phyloP scores from a whole-genome alignment of 768 basidiomycete genomes.

The Suillus alpinus region DNA sequence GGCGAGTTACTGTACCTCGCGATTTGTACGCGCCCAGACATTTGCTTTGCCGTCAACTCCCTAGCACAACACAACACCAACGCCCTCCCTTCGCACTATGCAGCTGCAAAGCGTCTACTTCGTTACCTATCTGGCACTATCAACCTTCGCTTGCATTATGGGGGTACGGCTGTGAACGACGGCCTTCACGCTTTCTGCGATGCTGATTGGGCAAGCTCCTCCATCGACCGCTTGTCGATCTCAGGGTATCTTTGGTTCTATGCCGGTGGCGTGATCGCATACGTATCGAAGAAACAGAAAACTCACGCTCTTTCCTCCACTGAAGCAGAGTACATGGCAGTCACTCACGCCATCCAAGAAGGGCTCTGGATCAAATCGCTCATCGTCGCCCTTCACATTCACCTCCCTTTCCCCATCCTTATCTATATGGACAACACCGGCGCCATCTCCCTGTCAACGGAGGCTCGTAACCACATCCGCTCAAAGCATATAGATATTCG shows the following conservation, averaged over 20 bases:
- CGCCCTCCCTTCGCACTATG: too few relatives aligned
- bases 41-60: too few relatives aligned
- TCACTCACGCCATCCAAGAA: conserved; percentile 5
- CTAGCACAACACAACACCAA: too few relatives aligned
- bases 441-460: not conserved
- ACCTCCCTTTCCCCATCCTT: rapidly evolving
- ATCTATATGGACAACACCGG: not conserved
- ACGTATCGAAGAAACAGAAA: conserved; percentile 10
- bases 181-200: not conserved
- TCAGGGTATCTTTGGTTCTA: too few relatives aligned
- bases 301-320: conserved; percentile 17
- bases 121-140: conserved; percentile 23
- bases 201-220: too few relatives aligned
- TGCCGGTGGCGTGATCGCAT: rapidly evolving
- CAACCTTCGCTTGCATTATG: not conserved
- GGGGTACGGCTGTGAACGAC: not conserved
- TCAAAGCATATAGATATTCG: not conserved
- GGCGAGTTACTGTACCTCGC: too few relatives aligned
- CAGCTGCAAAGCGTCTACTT: conserved; percentile 17
- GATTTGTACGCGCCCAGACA: too few relatives aligned
- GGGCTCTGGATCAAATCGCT: not conserved
- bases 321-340: conserved; percentile 25
- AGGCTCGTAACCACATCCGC: not conserved
- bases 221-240: too few relatives aligned
- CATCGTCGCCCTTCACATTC: not conserved